Evolutionary conservation across 2,329 filamentous ascomycete genomes (phyloP).

Genomic region (Pestalotiopsis sp.): DNA sequence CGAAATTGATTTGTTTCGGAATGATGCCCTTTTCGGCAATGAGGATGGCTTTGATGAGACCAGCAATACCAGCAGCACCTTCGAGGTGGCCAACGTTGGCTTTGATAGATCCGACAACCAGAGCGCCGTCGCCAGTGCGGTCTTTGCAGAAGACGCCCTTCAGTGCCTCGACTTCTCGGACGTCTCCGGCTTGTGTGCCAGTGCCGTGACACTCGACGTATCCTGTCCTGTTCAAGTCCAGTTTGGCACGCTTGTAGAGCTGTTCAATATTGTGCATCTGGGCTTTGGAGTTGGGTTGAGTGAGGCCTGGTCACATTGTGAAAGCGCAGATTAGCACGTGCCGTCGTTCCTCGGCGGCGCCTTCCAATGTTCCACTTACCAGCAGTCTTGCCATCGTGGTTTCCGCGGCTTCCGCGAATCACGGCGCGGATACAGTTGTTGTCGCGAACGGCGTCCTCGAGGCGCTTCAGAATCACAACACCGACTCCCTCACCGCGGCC

Average conservation of each 20-base stretch:
- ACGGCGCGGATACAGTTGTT: constrained; percentile 62
- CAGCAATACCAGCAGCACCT: constrained; percentile 53
- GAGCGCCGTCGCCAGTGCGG: constrained; percentile 38
- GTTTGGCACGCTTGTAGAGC: constrained; percentile 48
- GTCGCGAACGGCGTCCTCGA: constrained; percentile 59
- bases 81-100: constrained; percentile 59
- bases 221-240: constrained; percentile 47
- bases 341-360: too few species aligned
- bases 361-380: constrained; percentile 31
- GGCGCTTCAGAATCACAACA: constrained; percentile 61
- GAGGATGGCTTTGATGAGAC: constrained; percentile 56
- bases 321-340: constrained; percentile 13
- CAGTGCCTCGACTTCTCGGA: constrained; percentile 51
- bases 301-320: constrained; percentile 48
- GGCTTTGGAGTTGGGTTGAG: constrained; percentile 55
- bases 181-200: constrained; percentile 60
- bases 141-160: constrained; percentile 43
- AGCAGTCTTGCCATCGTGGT: constrained; percentile 62
- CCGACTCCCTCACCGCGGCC: constrained; percentile 66
- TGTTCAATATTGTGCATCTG: constrained; percentile 53
- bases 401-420: constrained; percentile 56
- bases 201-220: constrained; percentile 64
- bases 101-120: constrained; percentile 57
- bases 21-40: constrained; percentile 54
- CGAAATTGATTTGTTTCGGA: constrained; percentile 55